A percentile compares a stretch with the other conserved stretches of the same genome.
Conservation (phyloP, 305 asterid species). For the Fraxinus paxiana region DNA sequence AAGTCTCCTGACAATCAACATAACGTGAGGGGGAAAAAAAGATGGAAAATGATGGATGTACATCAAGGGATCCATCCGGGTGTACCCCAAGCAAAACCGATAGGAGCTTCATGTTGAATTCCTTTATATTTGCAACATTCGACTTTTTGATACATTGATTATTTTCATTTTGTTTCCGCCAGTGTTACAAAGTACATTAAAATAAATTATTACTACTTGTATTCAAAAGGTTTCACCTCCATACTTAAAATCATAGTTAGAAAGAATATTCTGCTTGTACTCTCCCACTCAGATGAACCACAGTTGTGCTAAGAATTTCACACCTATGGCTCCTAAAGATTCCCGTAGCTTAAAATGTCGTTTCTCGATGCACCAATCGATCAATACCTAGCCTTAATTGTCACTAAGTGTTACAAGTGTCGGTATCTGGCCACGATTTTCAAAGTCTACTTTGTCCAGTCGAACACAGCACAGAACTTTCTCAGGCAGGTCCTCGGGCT, state of each 20-base stretch:
- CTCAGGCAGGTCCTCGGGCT: slow-evolving; percentile 78
- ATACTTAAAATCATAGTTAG: not conserved
- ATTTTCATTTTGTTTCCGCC: not conserved
- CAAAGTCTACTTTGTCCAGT: slow-evolving; percentile 65
- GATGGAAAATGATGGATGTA: too few species aligned
- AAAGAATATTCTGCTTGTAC: not conserved
- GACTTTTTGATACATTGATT: not conserved
- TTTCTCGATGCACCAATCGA: not conserved
- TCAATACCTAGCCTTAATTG: slow-evolving; percentile 17
- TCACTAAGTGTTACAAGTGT: slow-evolving; percentile 36
- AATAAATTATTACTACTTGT: not conserved
- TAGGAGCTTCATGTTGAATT: not conserved
- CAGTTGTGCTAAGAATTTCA: not conserved
- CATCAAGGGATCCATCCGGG: too few species aligned
- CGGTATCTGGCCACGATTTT: slow-evolving; percentile 62
- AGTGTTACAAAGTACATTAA: not conserved
- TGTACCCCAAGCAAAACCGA: too few species aligned
- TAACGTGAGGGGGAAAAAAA: not conserved
- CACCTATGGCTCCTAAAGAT: not conserved
- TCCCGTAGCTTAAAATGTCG: slow-evolving; percentile 14
- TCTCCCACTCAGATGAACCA: not conserved
- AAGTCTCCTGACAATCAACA: not conserved
- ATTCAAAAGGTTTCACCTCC: not conserved
- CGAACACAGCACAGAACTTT: slow-evolving; percentile 68
- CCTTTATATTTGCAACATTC: not conserved